Evolutionary conservation across 163 green algal genomes (phyloP), one percentile per base, ranked within the genome.

Genomic region (Scenedesmus sp.): DNA sequence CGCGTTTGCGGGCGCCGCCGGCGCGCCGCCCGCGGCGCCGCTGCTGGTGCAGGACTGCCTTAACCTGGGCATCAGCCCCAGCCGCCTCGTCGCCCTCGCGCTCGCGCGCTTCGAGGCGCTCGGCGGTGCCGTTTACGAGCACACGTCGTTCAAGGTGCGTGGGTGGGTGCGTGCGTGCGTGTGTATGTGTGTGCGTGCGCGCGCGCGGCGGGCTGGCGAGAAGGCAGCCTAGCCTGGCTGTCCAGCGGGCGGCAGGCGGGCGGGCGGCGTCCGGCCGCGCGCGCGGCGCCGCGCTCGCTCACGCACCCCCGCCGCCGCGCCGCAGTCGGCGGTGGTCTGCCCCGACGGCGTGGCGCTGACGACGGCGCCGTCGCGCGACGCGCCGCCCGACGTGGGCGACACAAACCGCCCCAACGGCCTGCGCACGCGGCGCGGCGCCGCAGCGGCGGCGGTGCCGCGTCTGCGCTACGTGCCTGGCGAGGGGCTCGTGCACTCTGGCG

Each of bases 61-160:
- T 14, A 96, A 98, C 81, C 64, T 96, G 20, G 94, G 94, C 1
- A 87, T 98, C 26, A 87, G 53, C 15, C 92, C 92, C 2, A 80
- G 67, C 58, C 44, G 18, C 1, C 81, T 96, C 60, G 76, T 96
- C 53, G 84, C 83, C 4, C 34, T 26, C 24, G 63, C 92, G 36
- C 63, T 72, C 33, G 14, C 15, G 0, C 54, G 83, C 20, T 96
- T 96, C 72, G 45, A 87, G 44, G 83, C 53, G 5, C 70, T 76
- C 1, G 91, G 91, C 4, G 91, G 91, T 24, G 48, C 74, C 1
- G 65, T 95, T 0, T 53, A 83, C 7, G 91, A 96, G 82, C 39
- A 47, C 39, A 47, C 39, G 6, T 6, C 39, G 7, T 47, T 47
- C 39, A 47, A 47, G 39, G 10, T n/a, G n/a, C n/a, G n/a, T n/a